phyloP scores from a whole-genome alignment of 2,329 filamentous ascomycete genomes.

The Cordyceps militaris region DNA sequence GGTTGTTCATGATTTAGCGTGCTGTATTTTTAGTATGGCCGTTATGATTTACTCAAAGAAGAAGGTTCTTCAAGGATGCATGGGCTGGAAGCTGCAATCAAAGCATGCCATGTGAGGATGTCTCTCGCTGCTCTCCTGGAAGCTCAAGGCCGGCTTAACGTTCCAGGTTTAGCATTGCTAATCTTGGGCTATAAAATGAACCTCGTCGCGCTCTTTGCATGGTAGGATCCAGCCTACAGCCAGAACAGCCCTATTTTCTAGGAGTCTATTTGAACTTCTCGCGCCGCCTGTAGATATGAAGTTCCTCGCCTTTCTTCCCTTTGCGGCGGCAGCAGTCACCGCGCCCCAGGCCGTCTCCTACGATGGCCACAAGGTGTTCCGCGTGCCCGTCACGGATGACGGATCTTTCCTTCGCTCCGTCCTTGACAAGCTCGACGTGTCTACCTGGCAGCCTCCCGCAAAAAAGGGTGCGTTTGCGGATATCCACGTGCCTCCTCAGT shows the following conservation, averaged over 20 bases:
- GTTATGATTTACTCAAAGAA: no score
- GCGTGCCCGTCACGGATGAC: conserved; percentile 30
- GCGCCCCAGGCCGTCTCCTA: conserved; percentile 26
- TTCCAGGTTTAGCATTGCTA: no score
- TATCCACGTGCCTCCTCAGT: conserved; percentile 32
- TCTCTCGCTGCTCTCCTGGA: no score
- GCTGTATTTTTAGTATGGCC: no score
- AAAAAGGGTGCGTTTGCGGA: conserved; percentile 31
- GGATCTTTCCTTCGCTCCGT: conserved; percentile 25
- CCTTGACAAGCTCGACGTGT: conserved; percentile 27
- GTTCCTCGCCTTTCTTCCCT: neutral
- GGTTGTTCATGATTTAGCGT: no score
- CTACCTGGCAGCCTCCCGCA: conserved; percentile 32
- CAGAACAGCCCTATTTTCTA: no score
- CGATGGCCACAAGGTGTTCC: conserved; percentile 38
- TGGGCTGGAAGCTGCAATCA: no score
- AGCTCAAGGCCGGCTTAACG: no score
- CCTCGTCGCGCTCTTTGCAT: neutral
- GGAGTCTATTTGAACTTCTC: neutral
- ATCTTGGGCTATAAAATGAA: no score
- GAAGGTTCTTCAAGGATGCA: no score
- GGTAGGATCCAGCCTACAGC: neutral
- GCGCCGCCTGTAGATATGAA: neutral
- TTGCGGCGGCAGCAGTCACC: conserved; percentile 11
- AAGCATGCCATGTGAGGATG: no score